Conservation (phyloP, 1,139 yeast species). For the Debaryomyces coudertii region DNA sequence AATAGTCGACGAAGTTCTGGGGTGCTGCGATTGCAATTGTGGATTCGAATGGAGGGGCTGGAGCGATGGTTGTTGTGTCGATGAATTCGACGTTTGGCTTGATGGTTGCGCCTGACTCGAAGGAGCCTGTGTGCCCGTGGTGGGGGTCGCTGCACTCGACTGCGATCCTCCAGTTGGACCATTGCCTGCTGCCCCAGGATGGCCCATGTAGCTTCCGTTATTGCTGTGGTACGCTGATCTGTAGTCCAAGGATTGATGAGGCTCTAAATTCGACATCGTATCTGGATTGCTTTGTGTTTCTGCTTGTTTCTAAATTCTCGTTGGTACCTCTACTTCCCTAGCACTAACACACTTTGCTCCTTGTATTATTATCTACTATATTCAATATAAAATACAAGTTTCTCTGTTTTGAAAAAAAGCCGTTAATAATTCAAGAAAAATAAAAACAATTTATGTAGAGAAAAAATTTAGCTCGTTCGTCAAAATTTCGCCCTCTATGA, state of each 20-base stretch:
- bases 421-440: background rate
- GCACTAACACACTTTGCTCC: constrained; percentile 1
- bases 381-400: background rate
- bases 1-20: constrained; percentile 15
- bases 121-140: constrained; percentile 9
- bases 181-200: constrained; percentile 1
- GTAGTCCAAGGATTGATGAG: constrained; percentile 15
- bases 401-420: background rate
- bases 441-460: constrained; percentile 3
- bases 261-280: constrained; percentile 15
- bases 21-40: constrained; percentile 11
- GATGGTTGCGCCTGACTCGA: constrained; percentile 11
- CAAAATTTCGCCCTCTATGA: background rate
- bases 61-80: constrained; percentile 9
- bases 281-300: background rate
- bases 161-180: background rate
- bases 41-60: constrained; percentile 9
- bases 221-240: constrained; percentile 13
- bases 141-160: constrained; percentile 4
- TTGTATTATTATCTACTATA: constrained; percentile 4
- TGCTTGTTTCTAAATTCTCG: constrained; percentile 1
- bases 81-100: constrained; percentile 9
- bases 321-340: background rate
- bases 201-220: constrained; percentile 8
- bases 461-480: constrained; percentile 4